These are phyloP conservation scores for Coemansia erecta DNA, from an alignment of 192 early-diverging fungal species.

Conservation along the genomic window DNA sequence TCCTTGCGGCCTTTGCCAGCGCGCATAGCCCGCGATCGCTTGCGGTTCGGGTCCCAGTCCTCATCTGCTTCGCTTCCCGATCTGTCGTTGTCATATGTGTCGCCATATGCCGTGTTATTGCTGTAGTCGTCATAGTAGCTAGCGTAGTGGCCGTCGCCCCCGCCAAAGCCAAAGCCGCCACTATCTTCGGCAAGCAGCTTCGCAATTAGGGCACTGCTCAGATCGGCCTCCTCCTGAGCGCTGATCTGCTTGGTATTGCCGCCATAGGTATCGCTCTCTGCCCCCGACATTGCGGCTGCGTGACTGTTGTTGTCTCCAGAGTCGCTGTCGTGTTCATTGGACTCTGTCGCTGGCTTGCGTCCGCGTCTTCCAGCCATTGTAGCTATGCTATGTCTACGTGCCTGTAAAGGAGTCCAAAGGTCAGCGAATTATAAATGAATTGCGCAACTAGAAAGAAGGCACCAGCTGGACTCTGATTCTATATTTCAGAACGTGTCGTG, in stretches of 20 bases:
- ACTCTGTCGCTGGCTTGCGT: slow-evolving; percentile 5
- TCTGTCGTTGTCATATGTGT: slow-evolving; percentile 49
- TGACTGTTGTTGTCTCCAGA: slow-evolving; percentile 6
- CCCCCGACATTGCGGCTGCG: background rate
- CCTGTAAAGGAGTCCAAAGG: no score
- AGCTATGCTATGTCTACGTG: no score
- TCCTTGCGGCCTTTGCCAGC: slow-evolving; percentile 26
- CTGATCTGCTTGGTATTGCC: slow-evolving; percentile 38
- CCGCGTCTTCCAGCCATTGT: slow-evolving; percentile 7
- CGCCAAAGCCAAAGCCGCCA: slow-evolving; percentile 47
- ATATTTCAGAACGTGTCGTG: no score
- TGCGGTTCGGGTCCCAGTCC: slow-evolving; percentile 47
- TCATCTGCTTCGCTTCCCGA: slow-evolving; percentile 47
- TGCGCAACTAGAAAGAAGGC: no score
- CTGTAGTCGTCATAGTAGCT: slow-evolving; percentile 58
- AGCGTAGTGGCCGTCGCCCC: slow-evolving; percentile 55
- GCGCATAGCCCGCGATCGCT: slow-evolving; percentile 32
- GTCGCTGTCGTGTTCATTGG: background rate
- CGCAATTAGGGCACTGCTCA: slow-evolving; percentile 79
- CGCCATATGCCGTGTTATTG: slow-evolving; percentile 25
- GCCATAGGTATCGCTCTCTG: background rate
- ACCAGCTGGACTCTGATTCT: no score
- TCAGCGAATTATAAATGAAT: no score
- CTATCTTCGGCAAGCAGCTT: slow-evolving; percentile 71
- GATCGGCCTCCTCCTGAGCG: slow-evolving; percentile 73